A percentile compares a stretch with the other conserved stretches of the same genome.
Evolutionary conservation across 176 grass and related monocot genomes (phyloP).

Genomic region (Avena eriantha): DNA sequence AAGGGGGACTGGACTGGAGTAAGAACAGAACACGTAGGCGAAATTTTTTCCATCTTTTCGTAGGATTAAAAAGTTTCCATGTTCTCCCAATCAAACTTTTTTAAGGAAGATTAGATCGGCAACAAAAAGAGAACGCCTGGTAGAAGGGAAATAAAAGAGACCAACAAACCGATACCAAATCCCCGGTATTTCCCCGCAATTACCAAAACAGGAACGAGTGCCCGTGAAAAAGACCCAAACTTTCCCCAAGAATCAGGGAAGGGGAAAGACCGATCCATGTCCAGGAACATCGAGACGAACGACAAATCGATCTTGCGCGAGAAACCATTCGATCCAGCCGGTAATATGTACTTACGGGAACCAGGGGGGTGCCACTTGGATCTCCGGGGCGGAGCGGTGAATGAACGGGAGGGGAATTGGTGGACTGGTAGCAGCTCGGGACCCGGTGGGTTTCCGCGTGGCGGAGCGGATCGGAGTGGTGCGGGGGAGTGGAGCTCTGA

Average conservation of each 20-base stretch:
- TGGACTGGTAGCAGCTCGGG: background rate
- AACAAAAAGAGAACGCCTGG: background rate
- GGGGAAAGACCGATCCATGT: background rate
- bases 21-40: background rate
- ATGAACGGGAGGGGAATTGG: background rate
- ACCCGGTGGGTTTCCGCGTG: background rate
- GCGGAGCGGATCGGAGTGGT: slow-evolving; percentile 18
- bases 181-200: background rate
- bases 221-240: background rate
- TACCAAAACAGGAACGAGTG: background rate
- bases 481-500: background rate
- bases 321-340: background rate
- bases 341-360: slow-evolving; percentile 11
- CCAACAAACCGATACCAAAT: slow-evolving; percentile 3
- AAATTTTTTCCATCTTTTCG: background rate
- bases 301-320: background rate
- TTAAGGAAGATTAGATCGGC: slow-evolving; percentile 2
- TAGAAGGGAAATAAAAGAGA: background rate
- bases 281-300: background rate
- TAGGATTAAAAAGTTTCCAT: background rate
- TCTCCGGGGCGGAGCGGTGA: background rate
- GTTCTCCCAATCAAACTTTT: background rate
- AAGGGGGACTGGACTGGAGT: background rate
- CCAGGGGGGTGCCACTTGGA: background rate
- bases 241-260: slow-evolving; percentile 14